Base-by-base conservation (phyloP, 1,284 basidiomycete species). In the Naganishia sp. region DNA sequence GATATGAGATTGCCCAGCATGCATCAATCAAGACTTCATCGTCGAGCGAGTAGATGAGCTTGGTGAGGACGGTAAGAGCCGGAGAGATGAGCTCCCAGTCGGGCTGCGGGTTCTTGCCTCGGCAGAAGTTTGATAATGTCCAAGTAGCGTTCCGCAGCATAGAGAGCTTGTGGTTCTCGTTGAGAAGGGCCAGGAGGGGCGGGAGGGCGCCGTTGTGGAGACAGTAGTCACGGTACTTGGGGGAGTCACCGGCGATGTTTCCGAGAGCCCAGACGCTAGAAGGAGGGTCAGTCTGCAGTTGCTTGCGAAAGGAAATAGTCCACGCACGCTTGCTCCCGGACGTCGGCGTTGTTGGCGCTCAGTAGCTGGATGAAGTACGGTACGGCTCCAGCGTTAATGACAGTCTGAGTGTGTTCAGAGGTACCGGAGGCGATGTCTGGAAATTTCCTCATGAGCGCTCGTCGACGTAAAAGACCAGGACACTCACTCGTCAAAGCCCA, bases 1-100 rank as follows among this genome's bases (percentile, higher is more conserved):
- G 88, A 82, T 99, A 99, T 32, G 94, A 98, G 79, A 99, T 96
- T 52, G 96, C 96, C 96, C 96, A 99, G 85, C 96, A 99, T 35
- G 96, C 96, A 79, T 99, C 96, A 77, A 99, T 99, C 74, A 99
- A 84, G 69, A 98, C 96, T 82, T 99, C 96, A 76, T 99, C 95
- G 78, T 99, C 96, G 75, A 97, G 86, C 55, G 95, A 98, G 82
- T 99, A 99, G 80, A 99, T 97, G 74, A 99, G 84, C 82, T 99
- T 99, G 68, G 94, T 97, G 71, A 99, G 84, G 67, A 98, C 92
- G 50, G 91, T 91, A 55, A 99, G 84, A 53, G 96, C 95, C 25
- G 96, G 96, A 18, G 93, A 92, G 74, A 99, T 97, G 80, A 93
- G 78, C 71, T 93, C 89, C 94, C 94, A 96, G 76, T 92, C 90